Evolutionary conservation across 1,139 yeast genomes (phyloP).

Genomic region (Pneumocystis sp.): DNA sequence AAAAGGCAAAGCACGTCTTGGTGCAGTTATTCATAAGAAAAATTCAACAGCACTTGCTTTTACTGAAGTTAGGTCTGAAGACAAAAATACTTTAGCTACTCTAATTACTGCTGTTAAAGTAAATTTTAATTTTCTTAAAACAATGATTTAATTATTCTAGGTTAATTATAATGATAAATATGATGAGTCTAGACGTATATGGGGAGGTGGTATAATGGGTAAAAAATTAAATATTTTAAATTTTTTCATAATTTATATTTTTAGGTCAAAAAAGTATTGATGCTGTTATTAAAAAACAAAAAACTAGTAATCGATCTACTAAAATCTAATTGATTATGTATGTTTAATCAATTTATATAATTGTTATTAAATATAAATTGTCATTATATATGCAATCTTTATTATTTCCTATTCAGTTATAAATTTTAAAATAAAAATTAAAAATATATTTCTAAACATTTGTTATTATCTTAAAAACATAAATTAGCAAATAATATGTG

Average conservation of each 20-base stretch:
- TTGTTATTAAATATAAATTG: neutral
- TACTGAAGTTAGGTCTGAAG: constrained; percentile 86
- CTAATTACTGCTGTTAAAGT: constrained; percentile 76
- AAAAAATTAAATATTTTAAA: constrained; percentile 36
- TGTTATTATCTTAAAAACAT: neutral
- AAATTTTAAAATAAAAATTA: neutral
- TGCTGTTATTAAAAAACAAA: neutral
- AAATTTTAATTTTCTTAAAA: neutral
- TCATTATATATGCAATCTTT: neutral
- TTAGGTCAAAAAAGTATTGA: neutral
- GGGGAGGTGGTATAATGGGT: constrained; percentile 99
- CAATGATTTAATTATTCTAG: neutral
- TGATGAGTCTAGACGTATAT: constrained; percentile 92
- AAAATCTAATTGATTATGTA: neutral
- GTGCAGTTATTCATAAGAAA: constrained; percentile 93
- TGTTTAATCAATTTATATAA: neutral
- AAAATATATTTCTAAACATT: neutral
- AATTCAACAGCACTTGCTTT: constrained; percentile 93
- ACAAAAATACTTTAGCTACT: constrained; percentile 86
- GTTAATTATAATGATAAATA: constrained; percentile 79
- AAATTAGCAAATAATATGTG: neutral
- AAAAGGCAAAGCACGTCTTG: constrained; percentile 98
- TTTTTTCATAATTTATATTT: neutral
- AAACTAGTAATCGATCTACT: neutral
- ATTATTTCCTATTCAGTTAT: neutral